These are phyloP conservation scores for Extremus antarcticus DNA, from an alignment of 495 filamentous ascomycete species.

Conservation along the genomic window DNA sequence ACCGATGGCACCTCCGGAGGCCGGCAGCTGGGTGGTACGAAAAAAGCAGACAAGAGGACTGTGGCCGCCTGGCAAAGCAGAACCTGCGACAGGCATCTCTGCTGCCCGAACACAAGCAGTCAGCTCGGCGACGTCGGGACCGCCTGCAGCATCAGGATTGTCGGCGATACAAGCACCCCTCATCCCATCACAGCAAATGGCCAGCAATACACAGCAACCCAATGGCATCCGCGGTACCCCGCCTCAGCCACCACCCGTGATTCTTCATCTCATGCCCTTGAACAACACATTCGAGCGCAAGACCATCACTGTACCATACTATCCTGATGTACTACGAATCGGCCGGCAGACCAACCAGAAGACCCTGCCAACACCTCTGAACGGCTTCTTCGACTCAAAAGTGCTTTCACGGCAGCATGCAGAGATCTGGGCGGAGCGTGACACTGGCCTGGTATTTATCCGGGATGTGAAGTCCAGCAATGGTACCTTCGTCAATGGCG, in stretches of 20 bases:
- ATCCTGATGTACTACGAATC: constrained; percentile 79
- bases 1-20: constrained; percentile 32
- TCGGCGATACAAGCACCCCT: constrained; percentile 68
- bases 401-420: constrained; percentile 93
- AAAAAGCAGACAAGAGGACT: constrained; percentile 57
- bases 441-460: constrained; percentile 86
- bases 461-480: constrained; percentile 97
- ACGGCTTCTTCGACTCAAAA: constrained; percentile 97
- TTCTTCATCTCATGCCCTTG: constrained; percentile 71
- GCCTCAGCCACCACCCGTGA: constrained; percentile 52
- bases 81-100: constrained; percentile 53
- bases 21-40: constrained; percentile 41
- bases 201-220: constrained; percentile 42
- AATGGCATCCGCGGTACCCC: constrained; percentile 53
- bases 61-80: constrained; percentile 63
- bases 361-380: constrained; percentile 75
- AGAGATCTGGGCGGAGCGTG: constrained; percentile 84
- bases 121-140: constrained; percentile 51
- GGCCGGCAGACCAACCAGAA: constrained; percentile 95
- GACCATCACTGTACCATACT: constrained; percentile 82
- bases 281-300: constrained; percentile 96
- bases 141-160: constrained; percentile 55
- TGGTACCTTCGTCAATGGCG: constrained; percentile 94
- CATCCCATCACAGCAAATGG: constrained; percentile 59
- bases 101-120: constrained; percentile 52